Evolutionary conservation across 352 stramenopile species (phyloP).

Genomic region (Elongisporangium prolatum): DNA sequence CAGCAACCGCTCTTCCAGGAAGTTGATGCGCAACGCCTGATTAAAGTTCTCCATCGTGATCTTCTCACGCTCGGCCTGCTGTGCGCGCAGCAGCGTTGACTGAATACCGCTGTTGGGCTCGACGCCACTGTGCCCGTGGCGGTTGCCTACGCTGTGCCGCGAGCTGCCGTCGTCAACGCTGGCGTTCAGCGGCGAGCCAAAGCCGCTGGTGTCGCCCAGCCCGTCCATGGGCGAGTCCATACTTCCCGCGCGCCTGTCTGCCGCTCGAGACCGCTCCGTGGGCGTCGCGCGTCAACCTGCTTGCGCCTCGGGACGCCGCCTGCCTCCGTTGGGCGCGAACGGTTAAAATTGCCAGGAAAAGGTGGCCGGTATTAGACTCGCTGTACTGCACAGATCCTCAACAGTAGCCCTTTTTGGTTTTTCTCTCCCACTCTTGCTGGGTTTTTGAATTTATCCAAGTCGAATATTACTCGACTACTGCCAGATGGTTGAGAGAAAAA

Average conservation of each 20-base stretch:
- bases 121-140: background rate
- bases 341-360: background rate
- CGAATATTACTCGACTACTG: too few relatives aligned
- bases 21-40: slow-evolving; percentile 58
- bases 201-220: background rate
- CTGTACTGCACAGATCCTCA: background rate
- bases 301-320: background rate
- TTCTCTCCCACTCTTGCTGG: background rate
- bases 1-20: slow-evolving; percentile 62
- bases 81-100: slow-evolving; percentile 37
- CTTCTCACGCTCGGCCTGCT: slow-evolving; percentile 50
- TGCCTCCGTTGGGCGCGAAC: background rate
- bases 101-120: background rate
- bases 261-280: background rate
- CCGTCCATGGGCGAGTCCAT: background rate
- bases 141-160: background rate
- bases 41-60: slow-evolving; percentile 77
- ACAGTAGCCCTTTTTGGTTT: background rate
- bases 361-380: background rate
- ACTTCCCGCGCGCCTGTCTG: background rate
- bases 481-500: background rate
- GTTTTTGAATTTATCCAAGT: too few relatives aligned
- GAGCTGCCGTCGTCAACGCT: background rate
- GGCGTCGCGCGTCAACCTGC: background rate
- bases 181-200: background rate